phyloP scores from a whole-genome alignment of 2,329 filamentous ascomycete genomes.

The Magnaporthales sp. region DNA sequence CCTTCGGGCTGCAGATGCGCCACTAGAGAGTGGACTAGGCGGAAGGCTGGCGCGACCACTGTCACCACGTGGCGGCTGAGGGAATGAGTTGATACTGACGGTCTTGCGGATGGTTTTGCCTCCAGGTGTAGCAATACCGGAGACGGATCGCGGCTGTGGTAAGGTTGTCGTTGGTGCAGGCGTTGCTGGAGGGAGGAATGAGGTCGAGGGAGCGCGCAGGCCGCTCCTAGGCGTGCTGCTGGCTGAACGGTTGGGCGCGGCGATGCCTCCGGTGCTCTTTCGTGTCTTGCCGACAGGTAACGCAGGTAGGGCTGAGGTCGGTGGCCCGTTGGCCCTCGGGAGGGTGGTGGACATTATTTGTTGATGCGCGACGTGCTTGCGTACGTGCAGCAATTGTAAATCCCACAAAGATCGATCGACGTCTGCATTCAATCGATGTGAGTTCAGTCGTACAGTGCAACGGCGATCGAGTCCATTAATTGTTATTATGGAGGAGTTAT shows the following conservation, averaged over 20 bases:
- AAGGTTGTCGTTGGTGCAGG: conserved; percentile 44
- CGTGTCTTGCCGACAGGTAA: conserved; percentile 66
- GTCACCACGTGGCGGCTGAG: conserved; percentile 70
- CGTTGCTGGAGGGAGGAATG: conserved; percentile 40
- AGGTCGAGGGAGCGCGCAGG: conserved; percentile 50
- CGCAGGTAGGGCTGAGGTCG: conserved; percentile 63
- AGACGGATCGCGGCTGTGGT: conserved; percentile 45
- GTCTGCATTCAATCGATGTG: neutral
- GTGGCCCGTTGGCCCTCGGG: conserved; percentile 61
- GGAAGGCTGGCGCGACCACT: conserved; percentile 52
- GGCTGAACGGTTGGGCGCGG: conserved; percentile 31
- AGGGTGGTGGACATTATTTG: conserved; percentile 38
- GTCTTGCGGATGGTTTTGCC: conserved; percentile 73
- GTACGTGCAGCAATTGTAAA: conserved; percentile 7
- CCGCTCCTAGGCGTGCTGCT: conserved; percentile 46
- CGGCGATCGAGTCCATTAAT: neutral
- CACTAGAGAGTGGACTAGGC: conserved; percentile 49
- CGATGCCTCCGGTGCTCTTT: conserved; percentile 49
- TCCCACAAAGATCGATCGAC: neutral
- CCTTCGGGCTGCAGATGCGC: conserved; percentile 40
- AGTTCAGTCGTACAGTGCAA: neutral
- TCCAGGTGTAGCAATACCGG: conserved; percentile 42
- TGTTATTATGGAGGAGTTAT: neutral
- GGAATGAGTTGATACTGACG: conserved; percentile 90
- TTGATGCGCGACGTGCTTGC: conserved; percentile 5